Evolutionary conservation across 768 basidiomycete genomes (phyloP).

Genomic region (Amanita subjunquillea): DNA sequence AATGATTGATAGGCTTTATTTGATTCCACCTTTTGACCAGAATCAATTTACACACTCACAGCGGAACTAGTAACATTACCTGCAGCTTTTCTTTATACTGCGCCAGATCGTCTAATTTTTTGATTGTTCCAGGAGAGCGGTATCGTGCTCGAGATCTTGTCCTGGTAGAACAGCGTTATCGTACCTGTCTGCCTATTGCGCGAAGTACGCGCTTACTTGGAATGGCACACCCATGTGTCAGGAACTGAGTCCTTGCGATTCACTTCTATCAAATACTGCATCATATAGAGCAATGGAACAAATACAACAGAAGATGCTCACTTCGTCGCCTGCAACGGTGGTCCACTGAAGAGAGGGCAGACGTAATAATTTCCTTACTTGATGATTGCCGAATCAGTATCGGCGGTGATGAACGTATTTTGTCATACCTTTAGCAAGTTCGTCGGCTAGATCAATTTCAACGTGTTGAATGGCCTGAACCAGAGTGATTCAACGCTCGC

Average conservation of each 20-base stretch:
- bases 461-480: conserved; percentile 53
- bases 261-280: conserved; percentile 73
- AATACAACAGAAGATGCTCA: conserved; percentile 14
- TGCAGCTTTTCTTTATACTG: conserved; percentile 65
- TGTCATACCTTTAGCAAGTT: conserved; percentile 54
- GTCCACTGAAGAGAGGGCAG: conserved; percentile 69
- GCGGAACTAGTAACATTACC: conserved; percentile 14
- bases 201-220: conserved; percentile 33
- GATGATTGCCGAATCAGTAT: background rate
- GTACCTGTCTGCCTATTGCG: background rate
- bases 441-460: conserved; percentile 62
- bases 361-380: conserved; percentile 65
- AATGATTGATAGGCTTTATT: conserved; percentile 58
- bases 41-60: background rate
- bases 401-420: background rate
- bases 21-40: conserved; percentile 38
- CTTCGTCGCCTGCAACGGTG: conserved; percentile 60
- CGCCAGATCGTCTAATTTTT: conserved; percentile 59
- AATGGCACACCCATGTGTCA: conserved; percentile 52
- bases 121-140: conserved; percentile 57
- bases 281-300: background rate
- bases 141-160: conserved; percentile 69
- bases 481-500: conserved; percentile 6
- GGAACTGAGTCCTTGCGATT: conserved; percentile 44
- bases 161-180: conserved; percentile 21